phyloP scores from a whole-genome alignment of 2,329 filamentous ascomycete species.

The Ceratocystis variospora region DNA sequence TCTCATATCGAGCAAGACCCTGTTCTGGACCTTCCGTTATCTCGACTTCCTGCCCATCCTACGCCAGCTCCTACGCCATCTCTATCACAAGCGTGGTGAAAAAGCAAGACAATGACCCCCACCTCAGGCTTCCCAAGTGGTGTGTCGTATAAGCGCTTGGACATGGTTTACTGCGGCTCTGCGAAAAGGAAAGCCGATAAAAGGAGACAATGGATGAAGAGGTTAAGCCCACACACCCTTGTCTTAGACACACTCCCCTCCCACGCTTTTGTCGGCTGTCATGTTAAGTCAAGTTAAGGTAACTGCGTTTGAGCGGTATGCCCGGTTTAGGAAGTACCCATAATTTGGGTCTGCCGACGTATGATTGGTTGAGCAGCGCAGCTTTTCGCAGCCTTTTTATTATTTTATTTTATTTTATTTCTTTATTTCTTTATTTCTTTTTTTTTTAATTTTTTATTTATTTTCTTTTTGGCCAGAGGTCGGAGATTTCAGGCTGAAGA shows the following conservation, averaged over 20 bases:
- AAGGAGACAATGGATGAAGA: not conserved
- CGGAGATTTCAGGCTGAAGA: too few relatives aligned
- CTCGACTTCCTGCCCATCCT: not conserved
- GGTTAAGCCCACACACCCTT: not conserved
- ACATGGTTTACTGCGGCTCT: constrained; percentile 5
- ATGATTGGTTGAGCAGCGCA: too few relatives aligned
- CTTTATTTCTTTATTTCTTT: too few relatives aligned
- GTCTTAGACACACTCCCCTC: not conserved
- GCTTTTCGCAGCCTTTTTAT: too few relatives aligned
- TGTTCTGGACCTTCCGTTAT: not conserved
- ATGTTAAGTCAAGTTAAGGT: not conserved
- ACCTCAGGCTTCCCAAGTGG: not conserved
- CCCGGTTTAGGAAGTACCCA: too few relatives aligned
- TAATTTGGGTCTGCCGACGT: too few relatives aligned
- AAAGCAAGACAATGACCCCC: not conserved
- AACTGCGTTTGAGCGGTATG: too few relatives aligned
- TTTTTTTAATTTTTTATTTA: too few relatives aligned
- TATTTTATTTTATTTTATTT: too few relatives aligned
- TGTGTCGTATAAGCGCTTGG: not conserved
- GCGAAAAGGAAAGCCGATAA: not conserved
- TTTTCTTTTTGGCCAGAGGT: too few relatives aligned
- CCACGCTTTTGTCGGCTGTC: not conserved
- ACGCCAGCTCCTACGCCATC: not conserved
- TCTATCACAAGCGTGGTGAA: not conserved
- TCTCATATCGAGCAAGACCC: not conserved